Base-by-base conservation (phyloP, 1,284 basidiomycete species). In the Papiliotrema nemorosa region DNA sequence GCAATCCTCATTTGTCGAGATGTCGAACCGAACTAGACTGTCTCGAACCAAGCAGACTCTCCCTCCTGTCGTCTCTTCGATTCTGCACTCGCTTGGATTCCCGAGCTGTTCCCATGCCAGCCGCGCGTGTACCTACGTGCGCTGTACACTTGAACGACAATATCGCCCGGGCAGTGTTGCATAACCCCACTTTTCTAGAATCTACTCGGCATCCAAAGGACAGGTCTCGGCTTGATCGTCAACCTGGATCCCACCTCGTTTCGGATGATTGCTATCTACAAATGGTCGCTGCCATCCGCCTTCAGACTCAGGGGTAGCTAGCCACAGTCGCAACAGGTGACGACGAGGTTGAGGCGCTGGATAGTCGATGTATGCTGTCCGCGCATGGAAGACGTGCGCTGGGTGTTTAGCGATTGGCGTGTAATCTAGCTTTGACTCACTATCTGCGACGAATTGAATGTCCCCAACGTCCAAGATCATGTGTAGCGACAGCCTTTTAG, bases 381-480 rank as follows among this genome's bases (percentile, higher is more conserved):
- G 62, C 0, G 74, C 72, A 49, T 77, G 75, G 47, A 76, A 57
- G 41, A 73, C 69, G 54, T 75, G 73, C 4, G 67, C 63, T 60
- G 35, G 13, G n/a, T n/a, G n/a, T n/a, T n/a, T n/a, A n/a, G n/a
- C n/a, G n/a, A n/a, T n/a, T n/a, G n/a, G n/a, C n/a, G n/a, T n/a
- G n/a, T n/a, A n/a, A n/a, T n/a, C n/a, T n/a, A n/a, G n/a, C n/a
- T 12, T 38, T 40, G n/a, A 53, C 52, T 50, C 26, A 54, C 52
- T 66, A 43, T 69, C 64, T 20, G 60, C 63, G 16, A 65, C 66
- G 45, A 71, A 67, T 52, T 70, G 70, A 36, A 69, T 67, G 54
- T 77, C 75, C n/a, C 75, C 76, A 7, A 77, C 70, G 16, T 70
- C 67, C 9, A 77, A 58, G 12, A 76, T 56, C 75, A 77, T 77